Base-by-base conservation (phyloP, 345 rosid species). In the Combretum micranthum region DNA sequence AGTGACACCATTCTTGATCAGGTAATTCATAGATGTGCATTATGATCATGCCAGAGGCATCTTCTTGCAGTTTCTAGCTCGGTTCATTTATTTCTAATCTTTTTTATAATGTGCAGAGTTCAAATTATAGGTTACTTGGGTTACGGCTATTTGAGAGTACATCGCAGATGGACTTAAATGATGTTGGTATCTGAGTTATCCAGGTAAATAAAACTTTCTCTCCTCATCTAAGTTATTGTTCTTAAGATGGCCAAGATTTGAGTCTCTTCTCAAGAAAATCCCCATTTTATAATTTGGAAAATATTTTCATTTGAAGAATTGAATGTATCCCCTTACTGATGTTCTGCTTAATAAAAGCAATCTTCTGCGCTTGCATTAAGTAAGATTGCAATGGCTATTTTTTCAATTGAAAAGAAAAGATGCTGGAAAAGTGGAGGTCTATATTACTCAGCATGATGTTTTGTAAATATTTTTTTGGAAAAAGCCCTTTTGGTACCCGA, bases 81-180 rank as follows among this genome's bases (percentile, higher is more conserved):
- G 53, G 17, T 50, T 50, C 52, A n/a, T 52, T 50, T 26, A 3
- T 39, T 49, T 15, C 15, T 61, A 16, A 50, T 23, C 23, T 50
- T 56, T 50, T 66, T 51, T 42, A 43, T n/a, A 19, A 45, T 45
- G 15, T 49, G 58, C 84, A 91, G 98, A 72, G 71, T 61, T 75
- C 86, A 70, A 88, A 91, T 75, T 86, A 80, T 79, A 88, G 87
- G 75, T 75, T 91, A 73, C 88, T 91, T 76, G 98, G 98, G 59
- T 80, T 67, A 56, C 77, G 83, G 69, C 75, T 91, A 50, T 75
- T 67, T 65, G 98, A 91, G 77, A 66, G 69, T 63, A 65, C 61
- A 53, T 72, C 72, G 55, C 66, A 61, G 45, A 42, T 61, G 59
- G 74, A 70, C 65, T 65, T 52, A 59, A 63, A 75, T 50, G 61